A percentile compares a stretch with the other conserved stretches of the same genome.
Conservation (phyloP, 1,284 basidiomycete genomes). For the Rhodotorula sp. region DNA sequence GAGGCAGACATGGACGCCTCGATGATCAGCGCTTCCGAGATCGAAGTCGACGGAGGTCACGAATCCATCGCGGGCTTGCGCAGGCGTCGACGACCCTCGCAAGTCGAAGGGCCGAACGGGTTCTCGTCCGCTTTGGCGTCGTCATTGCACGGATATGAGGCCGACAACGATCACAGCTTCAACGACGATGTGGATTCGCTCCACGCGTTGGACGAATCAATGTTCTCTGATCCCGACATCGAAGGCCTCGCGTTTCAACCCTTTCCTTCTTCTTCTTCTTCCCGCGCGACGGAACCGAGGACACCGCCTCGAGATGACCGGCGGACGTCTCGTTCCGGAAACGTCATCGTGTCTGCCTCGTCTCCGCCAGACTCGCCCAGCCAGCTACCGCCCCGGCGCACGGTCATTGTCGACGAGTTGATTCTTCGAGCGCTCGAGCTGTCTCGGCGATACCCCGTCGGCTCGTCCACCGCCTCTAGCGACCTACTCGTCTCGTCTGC, state of each 20-base stretch:
- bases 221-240: slow-evolving; percentile 37
- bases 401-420: slow-evolving; percentile 35
- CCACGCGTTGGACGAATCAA: slow-evolving; percentile 28
- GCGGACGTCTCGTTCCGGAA: neutral
- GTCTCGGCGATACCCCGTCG: slow-evolving; percentile 32
- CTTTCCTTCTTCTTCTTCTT: neutral
- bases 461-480: neutral
- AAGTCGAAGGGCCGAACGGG: neutral
- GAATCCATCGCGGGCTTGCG: neutral
- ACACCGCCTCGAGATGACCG: neutral
- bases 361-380: neutral
- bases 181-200: slow-evolving; percentile 2
- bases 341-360: neutral
- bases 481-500: too few relatives aligned
- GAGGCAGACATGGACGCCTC: slow-evolving; percentile 21
- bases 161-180: slow-evolving; percentile 1
- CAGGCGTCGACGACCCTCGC: neutral
- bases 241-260: slow-evolving; percentile 17
- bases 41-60: neutral
- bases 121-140: neutral
- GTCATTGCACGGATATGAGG: too few relatives aligned
- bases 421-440: slow-evolving; percentile 37
- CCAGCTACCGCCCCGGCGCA: neutral
- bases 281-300: neutral
- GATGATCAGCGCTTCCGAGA: slow-evolving; percentile 20